Evolutionary conservation across 257 asterid genomes (phyloP).

Genomic region (Lycium ferocissimum): DNA sequence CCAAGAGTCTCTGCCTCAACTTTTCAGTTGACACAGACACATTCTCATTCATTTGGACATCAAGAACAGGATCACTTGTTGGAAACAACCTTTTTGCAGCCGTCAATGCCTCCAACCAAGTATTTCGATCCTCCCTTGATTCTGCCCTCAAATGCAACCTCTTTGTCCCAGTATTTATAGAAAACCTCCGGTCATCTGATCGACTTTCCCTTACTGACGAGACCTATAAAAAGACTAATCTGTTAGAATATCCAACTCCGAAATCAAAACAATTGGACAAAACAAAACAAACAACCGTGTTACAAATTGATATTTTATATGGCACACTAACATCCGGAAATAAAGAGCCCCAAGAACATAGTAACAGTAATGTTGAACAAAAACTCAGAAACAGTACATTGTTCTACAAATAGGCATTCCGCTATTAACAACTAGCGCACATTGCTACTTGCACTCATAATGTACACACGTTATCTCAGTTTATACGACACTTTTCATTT

Average conservation of each 20-base stretch:
- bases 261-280: background rate
- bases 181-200: constrained; percentile 45
- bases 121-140: constrained; percentile 32
- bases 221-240: constrained; percentile 30
- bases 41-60: constrained; percentile 27
- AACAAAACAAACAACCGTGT: background rate
- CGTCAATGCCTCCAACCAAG: constrained; percentile 41
- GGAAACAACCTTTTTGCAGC: constrained; percentile 37
- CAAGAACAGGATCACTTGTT: constrained; percentile 32
- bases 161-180: constrained; percentile 37
- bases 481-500: background rate
- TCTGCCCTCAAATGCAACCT: constrained; percentile 44
- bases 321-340: constrained; percentile 17
- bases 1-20: constrained; percentile 40
- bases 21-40: constrained; percentile 39
- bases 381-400: background rate
- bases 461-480: background rate
- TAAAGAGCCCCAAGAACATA: background rate
- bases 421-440: background rate
- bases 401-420: background rate
- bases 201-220: constrained; percentile 38
- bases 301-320: background rate
- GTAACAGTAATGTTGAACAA: background rate
- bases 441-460: background rate
- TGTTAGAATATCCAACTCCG: constrained; percentile 19